phyloP scores from a whole-genome alignment of 805 yeast species.

The Suhomyces vadensis region DNA sequence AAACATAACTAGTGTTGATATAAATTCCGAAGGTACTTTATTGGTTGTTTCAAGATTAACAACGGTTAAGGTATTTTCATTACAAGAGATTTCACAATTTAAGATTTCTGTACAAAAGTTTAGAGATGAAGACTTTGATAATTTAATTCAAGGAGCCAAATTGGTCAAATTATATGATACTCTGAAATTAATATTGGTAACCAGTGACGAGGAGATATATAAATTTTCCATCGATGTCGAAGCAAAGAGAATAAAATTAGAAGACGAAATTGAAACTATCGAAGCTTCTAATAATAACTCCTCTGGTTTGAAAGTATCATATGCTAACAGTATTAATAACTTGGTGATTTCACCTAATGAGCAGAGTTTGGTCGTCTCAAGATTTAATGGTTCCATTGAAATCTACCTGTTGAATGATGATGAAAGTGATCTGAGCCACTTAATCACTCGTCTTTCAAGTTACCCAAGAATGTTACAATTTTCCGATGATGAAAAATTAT shows the following conservation, averaged over 20 bases:
- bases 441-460: conserved; percentile 60
- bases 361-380: conserved; percentile 53
- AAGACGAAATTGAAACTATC: conserved; percentile 42
- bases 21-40: conserved; percentile 64
- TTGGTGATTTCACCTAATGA: conserved; percentile 50
- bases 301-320: conserved; percentile 38
- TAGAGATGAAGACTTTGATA: conserved; percentile 42
- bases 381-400: conserved; percentile 69
- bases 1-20: conserved; percentile 65
- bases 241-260: conserved; percentile 30
- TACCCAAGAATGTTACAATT: conserved; percentile 64
- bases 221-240: conserved; percentile 39
- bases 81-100: conserved; percentile 43
- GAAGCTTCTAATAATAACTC: conserved; percentile 7
- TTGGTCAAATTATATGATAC: conserved; percentile 47
- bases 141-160: conserved; percentile 57
- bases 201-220: conserved; percentile 63
- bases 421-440: conserved; percentile 24
- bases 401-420: conserved; percentile 32
- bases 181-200: conserved; percentile 50
- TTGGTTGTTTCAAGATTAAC: conserved; percentile 72
- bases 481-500: conserved; percentile 49
- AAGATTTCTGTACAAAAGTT: conserved; percentile 54
- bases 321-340: conserved; percentile 52
- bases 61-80: conserved; percentile 65